Base-by-base conservation (phyloP, 352 stramenopile species). In the Pythium aristosporum region DNA sequence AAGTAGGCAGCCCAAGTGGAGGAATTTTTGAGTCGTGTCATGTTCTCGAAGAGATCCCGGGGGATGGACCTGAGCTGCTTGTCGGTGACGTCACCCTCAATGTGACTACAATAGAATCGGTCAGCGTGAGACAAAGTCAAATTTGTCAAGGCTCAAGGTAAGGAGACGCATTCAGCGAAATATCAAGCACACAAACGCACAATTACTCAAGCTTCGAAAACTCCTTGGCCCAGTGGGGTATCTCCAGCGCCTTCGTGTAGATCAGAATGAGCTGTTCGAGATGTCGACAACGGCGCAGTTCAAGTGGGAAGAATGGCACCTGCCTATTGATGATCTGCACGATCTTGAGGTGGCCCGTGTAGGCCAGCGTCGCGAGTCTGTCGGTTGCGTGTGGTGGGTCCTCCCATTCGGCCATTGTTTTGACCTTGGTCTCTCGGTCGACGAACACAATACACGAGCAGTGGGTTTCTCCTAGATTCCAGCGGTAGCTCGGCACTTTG, bases 381-480 rank as follows among this genome's bases (percentile, higher is more conserved):
- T 25, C 56, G 0, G 50, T 54, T 10, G 57, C 61, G n/a, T 75
- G 64, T 2, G 44, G 37, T 0, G 69, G 65, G 25, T 63, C 32
- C 12, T 68, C 25, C 65, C 69, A 76, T 15, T 69, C 51, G 21
- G 30, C 48, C 18, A 64, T 65, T 1, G 42, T 62, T 15, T 42
- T 54, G 8, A 63, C 4, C 15, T 32, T 30, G 10, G 36, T 46
- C 2, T 67, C 37, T 1, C 61, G 61, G 23, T 71, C 65, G 1
- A 73, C 61, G 16, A 65, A 76, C n/a, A 76, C 69, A 15, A 68
- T 57, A 32, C 69, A 76, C 5, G 69, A 58, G 47, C 69, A 76
- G 6, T 63, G 20, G 1, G 37, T 11, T 0, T 18, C 61, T n/a
- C 60, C 43, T 32, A 58, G 41, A 23, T 72, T 67, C 69, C 65